Evolutionary conservation across 768 basidiomycete genomes (phyloP), one percentile per base, ranked within the genome.

Genomic region (Exsudoporus frostii): DNA sequence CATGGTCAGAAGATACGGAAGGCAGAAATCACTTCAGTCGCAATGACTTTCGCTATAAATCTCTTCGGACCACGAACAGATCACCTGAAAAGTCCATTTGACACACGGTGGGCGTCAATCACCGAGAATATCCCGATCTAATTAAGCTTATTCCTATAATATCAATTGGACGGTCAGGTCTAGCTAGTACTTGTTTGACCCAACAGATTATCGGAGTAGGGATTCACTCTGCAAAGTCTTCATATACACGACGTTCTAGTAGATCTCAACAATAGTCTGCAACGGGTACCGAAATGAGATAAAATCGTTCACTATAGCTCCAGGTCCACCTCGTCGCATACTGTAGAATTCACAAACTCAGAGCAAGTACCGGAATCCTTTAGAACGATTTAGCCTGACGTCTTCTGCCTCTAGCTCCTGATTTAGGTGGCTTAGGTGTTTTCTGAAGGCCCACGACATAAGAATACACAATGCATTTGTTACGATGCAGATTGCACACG

Each of bases 401-500:
- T 80, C 80, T 43, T 71, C 68, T 48, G 57, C 57, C 36, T 79
- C 76, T 30, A 72, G 58, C 56, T 69, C 59, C 49, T 48, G 58
- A 58, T 83, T 84, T 42, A 79, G 55, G 19, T 56, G 54, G 25
- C 56, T 62, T 42, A 85, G 66, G 53, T 82, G 71, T n/a, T 56
- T 57, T 46, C 78, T 72, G 64, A 84, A 81, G n/a, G 67, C 53
- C 59, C 75, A 73, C 54, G 75, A 77, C 71, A 85, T 76, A 25
- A 79, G 57, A 32, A 83, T 79, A 7, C 77, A 71, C 29, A 78
- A 49, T 6, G 74, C 76, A 57, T 74, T 82, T 54, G 79, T 76
- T 48, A 79, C 73, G 40, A 87, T 84, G 71, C 86, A 89, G 53
- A 94, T 86, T 22, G 76, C 80, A 70, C 84, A 94, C 2, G 88